Base-by-base conservation (phyloP, 306 rosid genomes). In the Lathyrus tuberosus region DNA sequence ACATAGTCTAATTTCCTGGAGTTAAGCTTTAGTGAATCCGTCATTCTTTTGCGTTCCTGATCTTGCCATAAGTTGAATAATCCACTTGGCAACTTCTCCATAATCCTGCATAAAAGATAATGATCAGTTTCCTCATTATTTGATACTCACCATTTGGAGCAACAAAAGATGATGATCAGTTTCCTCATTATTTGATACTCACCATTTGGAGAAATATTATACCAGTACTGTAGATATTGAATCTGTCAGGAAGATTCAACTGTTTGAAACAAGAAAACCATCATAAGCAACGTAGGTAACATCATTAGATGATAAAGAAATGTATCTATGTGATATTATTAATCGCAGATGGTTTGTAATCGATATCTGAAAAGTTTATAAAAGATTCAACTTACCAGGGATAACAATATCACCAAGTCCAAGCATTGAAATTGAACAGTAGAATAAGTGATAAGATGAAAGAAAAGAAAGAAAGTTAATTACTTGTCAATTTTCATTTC, bases 401-500 rank as follows among this genome's bases (percentile, higher is more conserved):
- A n/a, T n/a, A n/a, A n/a, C n/a, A n/a, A n/a, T n/a, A n/a, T n/a
- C n/a, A n/a, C n/a, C n/a, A n/a, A n/a, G n/a, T n/a, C n/a, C n/a
- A n/a, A n/a, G n/a, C n/a, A 24, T 24, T 24, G 26, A 24, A 24
- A 24, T 46, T 9, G 48, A 70, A 30, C 62, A 53, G 24, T 12
- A 26, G 37, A 42, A 17, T 4, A 38, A 58, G 70, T 51, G 62
- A 71, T 28, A 72, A 47, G 31, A 76, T 10, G 59, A 62, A 65
- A 70, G 47, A 72, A 49, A 14, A 47, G 65, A 76, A 70, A 49
- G 18, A 61, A 67, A 53, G 47, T 17, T 63, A 68, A 43, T 69
- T 79, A 93, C 98, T 87, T 94, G 89, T 94, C 98, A 67, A 90
- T 90, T 84, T 90, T 85, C 91, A 90, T 94, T 81, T 86, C 95